Percentiles rank a stretch among this genome's conserved stretches.
phyloP scores from a whole-genome alignment of 345 rosid species.

The Hypericum androsaemum region DNA sequence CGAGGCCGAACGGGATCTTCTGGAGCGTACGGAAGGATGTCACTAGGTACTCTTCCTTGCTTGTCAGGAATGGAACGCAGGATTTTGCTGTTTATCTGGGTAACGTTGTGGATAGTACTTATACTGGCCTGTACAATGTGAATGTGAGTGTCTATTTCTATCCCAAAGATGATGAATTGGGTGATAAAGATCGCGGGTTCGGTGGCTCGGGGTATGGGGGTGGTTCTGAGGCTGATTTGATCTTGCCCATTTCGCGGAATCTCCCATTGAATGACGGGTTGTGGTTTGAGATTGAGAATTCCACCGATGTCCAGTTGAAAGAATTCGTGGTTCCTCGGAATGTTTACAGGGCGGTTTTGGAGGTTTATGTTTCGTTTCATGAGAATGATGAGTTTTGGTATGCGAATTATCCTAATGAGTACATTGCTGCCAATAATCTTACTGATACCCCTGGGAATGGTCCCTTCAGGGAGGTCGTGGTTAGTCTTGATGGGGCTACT shows the following conservation, averaged over 20 bases:
- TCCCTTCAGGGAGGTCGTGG: constrained; percentile 81
- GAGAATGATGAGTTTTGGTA: constrained; percentile 93
- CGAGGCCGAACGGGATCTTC: constrained; percentile 48
- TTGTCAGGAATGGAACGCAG: constrained; percentile 43
- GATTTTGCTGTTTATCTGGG: constrained; percentile 58
- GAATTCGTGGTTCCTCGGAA: constrained; percentile 57
- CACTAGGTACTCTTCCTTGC: constrained; percentile 66
- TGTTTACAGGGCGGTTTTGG: constrained; percentile 78
- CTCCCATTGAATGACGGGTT: constrained; percentile 64
- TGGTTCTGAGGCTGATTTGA: constrained; percentile 54
- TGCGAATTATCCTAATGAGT: constrained; percentile 59
- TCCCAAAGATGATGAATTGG: constrained; percentile 24
- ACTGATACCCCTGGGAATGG: constrained; percentile 53
- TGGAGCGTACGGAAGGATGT: constrained; percentile 80
- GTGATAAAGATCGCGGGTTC: constrained; percentile 1
- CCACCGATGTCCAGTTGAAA: constrained; percentile 30
- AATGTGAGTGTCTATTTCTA: constrained; percentile 54
- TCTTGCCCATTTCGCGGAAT: constrained; percentile 62
- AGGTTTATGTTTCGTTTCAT: constrained; percentile 85
- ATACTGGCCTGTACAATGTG: constrained; percentile 79
- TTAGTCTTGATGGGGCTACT: constrained; percentile 51
- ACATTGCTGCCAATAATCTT: constrained; percentile 46
- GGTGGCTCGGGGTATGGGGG: constrained; percentile 17
- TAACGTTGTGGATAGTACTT: constrained; percentile 48
- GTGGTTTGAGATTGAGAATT: constrained; percentile 69